phyloP scores from a whole-genome alignment of 108 stramenopile species.

The Cyclostephanos tholiformis region DNA sequence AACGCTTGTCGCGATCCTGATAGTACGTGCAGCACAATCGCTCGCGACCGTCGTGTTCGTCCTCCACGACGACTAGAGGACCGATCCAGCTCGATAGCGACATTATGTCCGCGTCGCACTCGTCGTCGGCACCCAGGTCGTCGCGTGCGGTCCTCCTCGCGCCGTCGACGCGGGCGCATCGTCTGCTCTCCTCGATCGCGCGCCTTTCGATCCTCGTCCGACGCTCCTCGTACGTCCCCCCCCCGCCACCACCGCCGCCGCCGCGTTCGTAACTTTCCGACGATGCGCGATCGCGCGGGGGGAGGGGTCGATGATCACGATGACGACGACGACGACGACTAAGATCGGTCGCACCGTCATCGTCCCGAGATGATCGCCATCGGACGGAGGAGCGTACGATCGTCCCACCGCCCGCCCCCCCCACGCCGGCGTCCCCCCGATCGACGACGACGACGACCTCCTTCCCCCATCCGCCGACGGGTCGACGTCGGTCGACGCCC shows the following conservation, averaged over 20 bases:
- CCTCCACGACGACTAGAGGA: neutral
- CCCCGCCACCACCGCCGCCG: neutral
- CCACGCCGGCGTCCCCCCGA: too few relatives aligned
- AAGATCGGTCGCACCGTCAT: too few relatives aligned
- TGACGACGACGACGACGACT: too few relatives aligned
- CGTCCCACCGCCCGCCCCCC: too few relatives aligned
- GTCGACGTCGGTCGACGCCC: too few relatives aligned
- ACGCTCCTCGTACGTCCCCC: conserved; percentile 13
- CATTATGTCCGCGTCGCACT: neutral
- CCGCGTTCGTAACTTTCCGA: too few relatives aligned
- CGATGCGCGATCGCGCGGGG: too few relatives aligned
- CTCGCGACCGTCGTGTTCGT: neutral
- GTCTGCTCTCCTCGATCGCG: conserved; percentile 10
- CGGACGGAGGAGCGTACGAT: too few relatives aligned
- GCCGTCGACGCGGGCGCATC: neutral
- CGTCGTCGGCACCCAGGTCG: neutral
- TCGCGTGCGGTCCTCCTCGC: neutral
- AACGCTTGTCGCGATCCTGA: conserved; percentile 27
- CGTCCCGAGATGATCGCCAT: too few relatives aligned
- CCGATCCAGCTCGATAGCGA: conserved; percentile 23
- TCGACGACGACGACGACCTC: too few relatives aligned
- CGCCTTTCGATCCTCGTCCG: conserved; percentile 9
- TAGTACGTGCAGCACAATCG: conserved; percentile 19
- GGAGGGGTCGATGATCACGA: too few relatives aligned
- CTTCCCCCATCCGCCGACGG: too few relatives aligned